Evolutionary conservation across 75 land plant genomes (phyloP).

Genomic region (Pinus tabuliformis): DNA sequence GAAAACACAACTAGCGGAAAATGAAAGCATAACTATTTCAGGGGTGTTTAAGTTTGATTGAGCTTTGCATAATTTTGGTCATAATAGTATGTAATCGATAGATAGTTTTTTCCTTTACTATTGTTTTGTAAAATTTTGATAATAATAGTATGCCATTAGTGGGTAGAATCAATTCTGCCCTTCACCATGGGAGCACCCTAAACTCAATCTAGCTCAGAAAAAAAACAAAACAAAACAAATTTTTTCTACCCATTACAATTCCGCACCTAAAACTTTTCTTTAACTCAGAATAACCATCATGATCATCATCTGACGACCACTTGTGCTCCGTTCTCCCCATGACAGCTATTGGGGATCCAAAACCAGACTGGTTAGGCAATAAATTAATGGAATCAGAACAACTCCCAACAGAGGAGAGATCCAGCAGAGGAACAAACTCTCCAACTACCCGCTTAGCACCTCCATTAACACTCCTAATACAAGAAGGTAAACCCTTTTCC

Average conservation of each 20-base stretch:
- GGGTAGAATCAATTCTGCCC: too few relatives aligned
- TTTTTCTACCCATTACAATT: too few relatives aligned
- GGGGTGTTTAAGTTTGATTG: too few relatives aligned
- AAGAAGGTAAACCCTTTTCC: too few relatives aligned
- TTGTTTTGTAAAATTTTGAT: neutral
- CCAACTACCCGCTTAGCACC: too few relatives aligned
- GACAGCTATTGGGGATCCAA: neutral
- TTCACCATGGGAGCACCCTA: too few relatives aligned
- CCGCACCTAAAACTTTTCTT: neutral
- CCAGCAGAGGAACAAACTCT: neutral
- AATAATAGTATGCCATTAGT: neutral
- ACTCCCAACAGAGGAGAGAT: neutral
- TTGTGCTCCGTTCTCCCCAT: neutral
- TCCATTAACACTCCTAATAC: too few relatives aligned
- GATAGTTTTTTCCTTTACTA: too few relatives aligned
- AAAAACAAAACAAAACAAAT: neutral
- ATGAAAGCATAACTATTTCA: too few relatives aligned
- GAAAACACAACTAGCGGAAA: neutral
- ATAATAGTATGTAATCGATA: neutral
- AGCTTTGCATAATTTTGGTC: neutral
- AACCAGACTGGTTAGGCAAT: neutral
- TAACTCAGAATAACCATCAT: too few relatives aligned
- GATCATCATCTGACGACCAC: neutral
- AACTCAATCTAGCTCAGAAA: too few relatives aligned
- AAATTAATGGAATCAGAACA: neutral